A percentile compares a stretch with the other conserved stretches of the same genome.
phyloP scores from a whole-genome alignment of 306 rosid genomes.

The Chamaecrista fasciculata region DNA sequence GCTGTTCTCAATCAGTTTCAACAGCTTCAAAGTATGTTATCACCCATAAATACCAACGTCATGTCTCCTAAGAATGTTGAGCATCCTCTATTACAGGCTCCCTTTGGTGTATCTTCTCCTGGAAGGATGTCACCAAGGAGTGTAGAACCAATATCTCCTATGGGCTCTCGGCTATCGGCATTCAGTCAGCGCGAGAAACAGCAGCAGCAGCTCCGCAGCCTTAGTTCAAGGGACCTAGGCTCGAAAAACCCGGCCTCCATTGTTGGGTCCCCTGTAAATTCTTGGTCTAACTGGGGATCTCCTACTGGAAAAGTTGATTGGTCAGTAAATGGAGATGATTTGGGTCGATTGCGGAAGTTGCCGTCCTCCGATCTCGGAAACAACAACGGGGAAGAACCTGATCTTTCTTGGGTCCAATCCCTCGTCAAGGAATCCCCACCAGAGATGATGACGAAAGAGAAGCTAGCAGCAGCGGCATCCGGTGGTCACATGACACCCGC shows the following conservation, averaged over 20 bases:
- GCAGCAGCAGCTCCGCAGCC: constrained; percentile 62
- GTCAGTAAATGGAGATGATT: constrained; percentile 60
- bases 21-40: constrained; percentile 68
- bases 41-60: constrained; percentile 71
- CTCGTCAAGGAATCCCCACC: constrained; percentile 87
- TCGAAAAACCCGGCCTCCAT: constrained; percentile 43
- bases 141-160: constrained; percentile 73
- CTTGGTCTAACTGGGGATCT: constrained; percentile 85
- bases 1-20: constrained; percentile 76
- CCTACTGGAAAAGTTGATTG: constrained; percentile 69
- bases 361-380: constrained; percentile 57
- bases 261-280: constrained; percentile 65
- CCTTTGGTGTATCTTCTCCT: constrained; percentile 68
- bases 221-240: constrained; percentile 74
- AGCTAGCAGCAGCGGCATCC: constrained; percentile 43
- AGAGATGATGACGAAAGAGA: constrained; percentile 58
- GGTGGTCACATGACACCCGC: constrained; percentile 52
- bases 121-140: constrained; percentile 91
- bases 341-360: constrained; percentile 43
- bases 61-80: constrained; percentile 69
- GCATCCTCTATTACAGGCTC: constrained; percentile 58
- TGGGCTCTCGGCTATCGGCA: constrained; percentile 56
- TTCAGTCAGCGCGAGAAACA: constrained; percentile 67
- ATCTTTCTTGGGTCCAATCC: constrained; percentile 85
- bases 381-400: constrained; percentile 82